Percentiles rank a stretch among this genome's conserved stretches.
Evolutionary conservation across 257 asterid species (phyloP).

Genomic region (Apocynum venetum): DNA sequence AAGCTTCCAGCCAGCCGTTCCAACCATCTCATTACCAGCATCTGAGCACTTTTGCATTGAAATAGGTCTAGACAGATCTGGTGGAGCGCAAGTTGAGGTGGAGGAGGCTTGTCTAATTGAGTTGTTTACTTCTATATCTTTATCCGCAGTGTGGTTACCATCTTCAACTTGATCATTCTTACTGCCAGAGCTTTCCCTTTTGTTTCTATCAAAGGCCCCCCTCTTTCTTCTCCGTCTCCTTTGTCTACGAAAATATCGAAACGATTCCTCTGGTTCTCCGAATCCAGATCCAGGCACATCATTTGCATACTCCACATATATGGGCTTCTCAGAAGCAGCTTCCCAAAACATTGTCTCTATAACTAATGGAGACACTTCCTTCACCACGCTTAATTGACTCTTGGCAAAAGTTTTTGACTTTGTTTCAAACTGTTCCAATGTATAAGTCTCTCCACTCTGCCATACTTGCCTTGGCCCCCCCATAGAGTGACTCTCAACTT

Average conservation of each 20-base stretch:
- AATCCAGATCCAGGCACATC: conserved; percentile 98
- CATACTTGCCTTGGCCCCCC: conserved; percentile 79
- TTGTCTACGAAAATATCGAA: conserved; percentile 43
- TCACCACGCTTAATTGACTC: conserved; percentile 59
- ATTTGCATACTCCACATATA: conserved; percentile 90
- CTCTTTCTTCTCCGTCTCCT: conserved; percentile 64
- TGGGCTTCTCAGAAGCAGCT: conserved; percentile 77
- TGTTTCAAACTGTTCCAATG: conserved; percentile 86
- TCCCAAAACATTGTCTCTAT: conserved; percentile 91
- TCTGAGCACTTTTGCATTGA: conserved; percentile 35
- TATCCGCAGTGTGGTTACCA: conserved; percentile 13
- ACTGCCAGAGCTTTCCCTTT: conserved; percentile 31
- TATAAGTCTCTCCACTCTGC: conserved; percentile 96
- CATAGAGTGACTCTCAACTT: conserved; percentile 28
- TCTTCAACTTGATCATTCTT: conserved; percentile 39
- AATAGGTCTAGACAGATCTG: conserved; percentile 25
- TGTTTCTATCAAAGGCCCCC: conserved; percentile 62
- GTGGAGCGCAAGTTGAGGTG: conserved; percentile 23
- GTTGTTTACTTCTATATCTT: conserved; percentile 34
- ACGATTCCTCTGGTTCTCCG: conserved; percentile 76
- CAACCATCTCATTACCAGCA: conserved; percentile 55
- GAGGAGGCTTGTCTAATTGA: conserved; percentile 30
- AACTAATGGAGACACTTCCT: conserved; percentile 72
- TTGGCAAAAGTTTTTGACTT: conserved; percentile 76
- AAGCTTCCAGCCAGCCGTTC: conserved; percentile 95